A percentile compares a stretch with the other conserved stretches of the same genome.
Evolutionary conservation across 2,329 filamentous ascomycete species (phyloP).

Genomic region (Colletotrichum eremochloae): DNA sequence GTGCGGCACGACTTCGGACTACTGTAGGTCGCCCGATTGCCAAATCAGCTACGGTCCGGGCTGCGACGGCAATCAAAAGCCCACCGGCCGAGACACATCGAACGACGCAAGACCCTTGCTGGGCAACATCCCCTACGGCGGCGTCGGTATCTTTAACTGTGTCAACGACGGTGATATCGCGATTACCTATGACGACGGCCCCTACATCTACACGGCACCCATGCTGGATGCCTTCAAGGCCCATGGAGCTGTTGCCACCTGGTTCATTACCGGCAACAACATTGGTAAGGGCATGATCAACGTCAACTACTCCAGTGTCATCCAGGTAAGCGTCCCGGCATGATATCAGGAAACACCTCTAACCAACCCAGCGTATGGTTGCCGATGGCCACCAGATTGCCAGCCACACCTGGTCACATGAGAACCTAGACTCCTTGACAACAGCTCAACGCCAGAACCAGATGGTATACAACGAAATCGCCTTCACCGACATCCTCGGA

Average conservation of each 20-base stretch:
- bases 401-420: constrained; percentile 62
- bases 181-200: constrained; percentile 56
- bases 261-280: constrained; percentile 53
- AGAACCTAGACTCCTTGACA: constrained; percentile 54
- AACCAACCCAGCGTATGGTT: constrained; percentile 55
- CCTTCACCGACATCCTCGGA: constrained; percentile 58
- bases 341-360: not conserved
- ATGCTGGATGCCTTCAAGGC: constrained; percentile 53
- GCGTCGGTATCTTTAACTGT: constrained; percentile 52
- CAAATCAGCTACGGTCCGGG: constrained; percentile 47
- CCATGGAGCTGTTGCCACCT: constrained; percentile 52
- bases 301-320: constrained; percentile 48
- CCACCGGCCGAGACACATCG: constrained; percentile 46
- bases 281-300: constrained; percentile 53
- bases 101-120: constrained; percentile 45
- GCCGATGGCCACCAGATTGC: constrained; percentile 61
- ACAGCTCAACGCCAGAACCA: constrained; percentile 52
- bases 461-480: constrained; percentile 61
- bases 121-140: constrained; percentile 48
- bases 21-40: constrained; percentile 48
- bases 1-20: constrained; percentile 48
- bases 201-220: constrained; percentile 50
- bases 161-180: constrained; percentile 49
- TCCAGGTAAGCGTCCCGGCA: constrained; percentile 43
- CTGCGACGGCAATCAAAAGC: constrained; percentile 50